These are phyloP conservation scores for Rachicladosporium sp. DNA, from an alignment of 2,329 filamentous ascomycete species.

Conservation along the genomic window DNA sequence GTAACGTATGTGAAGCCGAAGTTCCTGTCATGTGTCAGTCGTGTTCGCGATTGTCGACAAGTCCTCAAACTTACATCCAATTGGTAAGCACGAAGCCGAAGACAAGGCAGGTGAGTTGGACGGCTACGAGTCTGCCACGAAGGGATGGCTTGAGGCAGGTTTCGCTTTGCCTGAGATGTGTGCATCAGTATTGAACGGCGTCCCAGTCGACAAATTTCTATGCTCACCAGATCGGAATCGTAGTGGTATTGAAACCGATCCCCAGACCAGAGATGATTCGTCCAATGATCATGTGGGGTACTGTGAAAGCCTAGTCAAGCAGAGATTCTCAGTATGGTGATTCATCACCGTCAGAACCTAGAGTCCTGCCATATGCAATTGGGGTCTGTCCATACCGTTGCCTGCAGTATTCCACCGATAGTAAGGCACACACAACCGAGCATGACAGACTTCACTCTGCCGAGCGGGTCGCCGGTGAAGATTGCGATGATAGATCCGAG, in stretches of 20 bases:
- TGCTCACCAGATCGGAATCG: conserved; percentile 1
- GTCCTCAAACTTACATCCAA: conserved; percentile 5
- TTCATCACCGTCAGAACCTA: too few relatives aligned
- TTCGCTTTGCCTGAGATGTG: neutral
- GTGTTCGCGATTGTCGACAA: neutral
- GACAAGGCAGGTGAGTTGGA: conserved; percentile 7
- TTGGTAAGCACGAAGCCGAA: conserved; percentile 9
- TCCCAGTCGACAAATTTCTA: too few relatives aligned
- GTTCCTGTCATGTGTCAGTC: conserved; percentile 2
- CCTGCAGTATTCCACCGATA: conserved; percentile 4
- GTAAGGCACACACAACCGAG: conserved; percentile 1
- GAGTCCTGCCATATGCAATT: too few relatives aligned
- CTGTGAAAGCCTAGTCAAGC: neutral
- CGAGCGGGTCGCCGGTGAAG: conserved; percentile 28
- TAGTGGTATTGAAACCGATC: conserved; percentile 2
- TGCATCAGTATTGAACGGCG: too few relatives aligned
- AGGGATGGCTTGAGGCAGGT: conserved; percentile 3
- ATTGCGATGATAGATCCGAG: conserved; percentile 29
- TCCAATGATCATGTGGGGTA: conserved; percentile 4
- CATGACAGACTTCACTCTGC: conserved; percentile 13
- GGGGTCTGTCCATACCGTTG: neutral
- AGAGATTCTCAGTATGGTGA: too few relatives aligned
- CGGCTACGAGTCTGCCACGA: conserved; percentile 3
- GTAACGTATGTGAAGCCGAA: conserved; percentile 10
- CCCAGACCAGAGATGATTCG: conserved; percentile 2